Conservation (phyloP, 805 yeast genomes). For the Debaryomyces tyrocola region DNA sequence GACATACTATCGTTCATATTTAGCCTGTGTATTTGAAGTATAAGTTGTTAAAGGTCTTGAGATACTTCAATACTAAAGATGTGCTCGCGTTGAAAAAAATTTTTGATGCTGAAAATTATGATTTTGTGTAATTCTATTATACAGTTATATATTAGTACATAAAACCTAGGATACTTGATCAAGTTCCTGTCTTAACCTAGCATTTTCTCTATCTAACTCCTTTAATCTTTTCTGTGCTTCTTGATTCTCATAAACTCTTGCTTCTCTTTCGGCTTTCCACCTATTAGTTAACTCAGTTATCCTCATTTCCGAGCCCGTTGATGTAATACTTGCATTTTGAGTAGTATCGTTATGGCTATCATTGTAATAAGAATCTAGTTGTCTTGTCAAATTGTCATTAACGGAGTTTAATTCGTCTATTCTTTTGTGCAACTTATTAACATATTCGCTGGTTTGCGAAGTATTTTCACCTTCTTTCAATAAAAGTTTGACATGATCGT, state of each 20-base stretch:
- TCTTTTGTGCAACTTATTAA: conserved; percentile 22
- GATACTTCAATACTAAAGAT: too few relatives aligned
- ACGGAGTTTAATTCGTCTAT: conserved; percentile 25
- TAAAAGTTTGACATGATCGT: conserved; percentile 49
- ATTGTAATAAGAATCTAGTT: conserved; percentile 9
- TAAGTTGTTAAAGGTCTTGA: background rate
- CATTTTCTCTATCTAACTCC: conserved; percentile 58
- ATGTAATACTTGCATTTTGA: background rate
- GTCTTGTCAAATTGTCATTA: conserved; percentile 20
- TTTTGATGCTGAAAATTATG: conserved; percentile 7
- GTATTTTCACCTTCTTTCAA: conserved; percentile 32
- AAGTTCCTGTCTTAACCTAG: conserved; percentile 22
- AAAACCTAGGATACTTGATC: conserved; percentile 1
- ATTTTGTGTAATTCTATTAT: conserved; percentile 6
- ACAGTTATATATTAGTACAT: conserved; percentile 1
- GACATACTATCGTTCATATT: conserved; percentile 12
- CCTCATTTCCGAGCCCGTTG: conserved; percentile 47
- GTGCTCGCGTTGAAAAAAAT: conserved; percentile 13
- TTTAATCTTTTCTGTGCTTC: conserved; percentile 53
- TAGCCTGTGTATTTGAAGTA: background rate
- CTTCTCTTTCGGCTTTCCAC: conserved; percentile 73
- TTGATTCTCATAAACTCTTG: conserved; percentile 58
- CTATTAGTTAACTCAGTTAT: conserved; percentile 61
- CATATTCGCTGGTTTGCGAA: conserved; percentile 17
- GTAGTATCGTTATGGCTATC: background rate